phyloP scores from a whole-genome alignment of 2,329 filamentous ascomycete genomes.

The Fusarium sp. region DNA sequence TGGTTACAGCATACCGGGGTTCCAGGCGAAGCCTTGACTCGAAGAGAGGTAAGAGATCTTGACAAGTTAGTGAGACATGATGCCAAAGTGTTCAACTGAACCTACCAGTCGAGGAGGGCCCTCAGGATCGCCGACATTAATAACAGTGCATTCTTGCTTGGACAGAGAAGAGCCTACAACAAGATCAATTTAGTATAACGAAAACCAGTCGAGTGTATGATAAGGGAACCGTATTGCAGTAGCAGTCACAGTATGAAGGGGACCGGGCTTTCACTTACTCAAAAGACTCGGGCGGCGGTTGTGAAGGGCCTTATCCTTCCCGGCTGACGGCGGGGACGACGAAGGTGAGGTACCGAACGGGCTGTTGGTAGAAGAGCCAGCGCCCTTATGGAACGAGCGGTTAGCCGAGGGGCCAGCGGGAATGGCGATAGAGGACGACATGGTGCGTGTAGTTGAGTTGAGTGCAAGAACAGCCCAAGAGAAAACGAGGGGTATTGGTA shows the following conservation, averaged over 20 bases:
- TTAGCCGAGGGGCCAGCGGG: constrained; percentile 58
- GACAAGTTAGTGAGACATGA: constrained; percentile 33
- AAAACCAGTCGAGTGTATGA: constrained; percentile 3
- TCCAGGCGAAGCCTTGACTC: constrained; percentile 85
- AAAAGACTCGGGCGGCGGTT: constrained; percentile 70
- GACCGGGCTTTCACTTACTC: constrained; percentile 56
- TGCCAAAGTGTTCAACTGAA: neutral
- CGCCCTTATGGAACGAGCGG: constrained; percentile 57
- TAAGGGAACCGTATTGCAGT: constrained; percentile 23
- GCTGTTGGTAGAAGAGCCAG: constrained; percentile 58
- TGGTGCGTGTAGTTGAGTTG: constrained; percentile 43
- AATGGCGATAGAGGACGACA: constrained; percentile 78
- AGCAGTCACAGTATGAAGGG: constrained; percentile 13
- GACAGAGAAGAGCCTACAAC: constrained; percentile 74
- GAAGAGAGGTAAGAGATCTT: constrained; percentile 84
- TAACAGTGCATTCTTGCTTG: constrained; percentile 81
- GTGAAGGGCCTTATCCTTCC: constrained; percentile 62
- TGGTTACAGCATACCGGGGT: constrained; percentile 67
- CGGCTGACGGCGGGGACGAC: constrained; percentile 65
- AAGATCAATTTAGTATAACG: constrained; percentile 47
- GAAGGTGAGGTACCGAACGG: constrained; percentile 57
- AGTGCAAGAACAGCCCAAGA: constrained; percentile 17
- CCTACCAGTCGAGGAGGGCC: constrained; percentile 77
- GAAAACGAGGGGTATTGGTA: constrained; percentile 37
- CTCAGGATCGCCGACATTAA: constrained; percentile 80